Evolutionary conservation across 495 filamentous ascomycete species (phyloP), one percentile per base, ranked within the genome.

Genomic region (Podospora conica): DNA sequence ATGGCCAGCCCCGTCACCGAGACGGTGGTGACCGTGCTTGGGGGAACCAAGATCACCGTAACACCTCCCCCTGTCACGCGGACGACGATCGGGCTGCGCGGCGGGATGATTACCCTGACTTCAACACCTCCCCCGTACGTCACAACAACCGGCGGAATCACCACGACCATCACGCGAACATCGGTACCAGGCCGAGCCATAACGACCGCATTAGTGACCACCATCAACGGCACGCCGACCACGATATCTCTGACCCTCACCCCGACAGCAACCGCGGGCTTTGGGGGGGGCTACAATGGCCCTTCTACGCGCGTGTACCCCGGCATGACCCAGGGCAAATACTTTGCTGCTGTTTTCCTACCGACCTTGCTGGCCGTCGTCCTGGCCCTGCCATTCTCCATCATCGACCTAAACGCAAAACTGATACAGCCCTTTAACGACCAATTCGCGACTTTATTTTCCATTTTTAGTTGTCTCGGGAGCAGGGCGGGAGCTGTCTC

Each of bases 361-460:
- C 76, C 76, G 31, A 74, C 73, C 9, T 55, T 77, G n/a, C 63
- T 76, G 9, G 73, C 75, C 3, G 69, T 75, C 31, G 7, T 66
- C 2, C 53, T 77, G 2, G 73, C 71, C 11, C 62, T 76, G 29
- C 69, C 72, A 9, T 67, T 75, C 9, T 67, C 68, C 33, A 67
- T 75, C 20, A 54, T 77, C 40, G 71, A 77, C 58, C 71, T 70
- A 56, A 72, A 66, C 23, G 73, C 69, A 18, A 75, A 70, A 60
- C 70, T 76, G 29, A 73, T 75, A 33, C 75, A 78, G 23, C 74
- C 73, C 18, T 78, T 77, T 59, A 22, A n/a, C n/a, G n/a, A n/a
- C n/a, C n/a, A n/a, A n/a, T n/a, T n/a, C n/a, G n/a, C n/a, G n/a
- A n/a, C n/a, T n/a, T n/a, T n/a, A n/a, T n/a, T n/a, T n/a, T n/a